phyloP scores from a whole-genome alignment of 2,329 filamentous ascomycete genomes.

The Albophoma yamanashiensis region DNA sequence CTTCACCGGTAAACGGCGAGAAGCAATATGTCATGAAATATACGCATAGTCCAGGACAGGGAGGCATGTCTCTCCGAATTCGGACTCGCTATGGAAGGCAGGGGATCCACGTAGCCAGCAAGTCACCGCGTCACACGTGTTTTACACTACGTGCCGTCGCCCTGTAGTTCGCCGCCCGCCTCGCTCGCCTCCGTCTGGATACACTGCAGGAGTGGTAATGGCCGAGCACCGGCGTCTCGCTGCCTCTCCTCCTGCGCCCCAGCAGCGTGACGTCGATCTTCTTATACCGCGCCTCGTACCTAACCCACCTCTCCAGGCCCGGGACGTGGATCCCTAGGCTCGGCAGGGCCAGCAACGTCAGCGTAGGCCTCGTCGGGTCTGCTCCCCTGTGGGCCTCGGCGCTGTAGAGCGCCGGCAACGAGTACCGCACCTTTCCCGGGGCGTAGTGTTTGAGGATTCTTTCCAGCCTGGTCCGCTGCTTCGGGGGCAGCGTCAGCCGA shows the following conservation, averaged over 20 bases:
- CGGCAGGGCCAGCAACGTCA: slow-evolving; percentile 40
- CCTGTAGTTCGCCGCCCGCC: neutral
- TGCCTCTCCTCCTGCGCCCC: slow-evolving; percentile 8
- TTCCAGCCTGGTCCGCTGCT: slow-evolving; percentile 23
- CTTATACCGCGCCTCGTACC: slow-evolving; percentile 39
- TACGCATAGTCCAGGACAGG: neutral
- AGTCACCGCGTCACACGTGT: neutral
- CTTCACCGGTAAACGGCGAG: neutral
- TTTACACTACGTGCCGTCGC: neutral
- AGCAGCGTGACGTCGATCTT: slow-evolving; percentile 33
- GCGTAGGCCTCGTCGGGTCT: slow-evolving; percentile 8
- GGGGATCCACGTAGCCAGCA: neutral
- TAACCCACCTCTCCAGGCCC: slow-evolving; percentile 34
- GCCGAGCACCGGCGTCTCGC: slow-evolving; percentile 20
- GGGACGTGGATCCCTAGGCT: slow-evolving; percentile 38
- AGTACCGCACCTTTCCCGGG: slow-evolving; percentile 43
- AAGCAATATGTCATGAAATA: neutral
- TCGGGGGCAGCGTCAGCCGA: slow-evolving; percentile 27
- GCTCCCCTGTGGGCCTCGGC: slow-evolving; percentile 17
- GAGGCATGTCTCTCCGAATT: neutral
- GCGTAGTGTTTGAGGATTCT: slow-evolving; percentile 36
- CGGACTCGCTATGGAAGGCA: neutral
- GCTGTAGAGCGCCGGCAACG: slow-evolving; percentile 43
- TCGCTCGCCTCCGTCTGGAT: neutral
- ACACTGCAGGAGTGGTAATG: neutral